Evolutionary conservation across 2,329 filamentous ascomycete species (phyloP), one percentile per base, ranked within the genome.

Genomic region (Acephala macrosclerotiorum): DNA sequence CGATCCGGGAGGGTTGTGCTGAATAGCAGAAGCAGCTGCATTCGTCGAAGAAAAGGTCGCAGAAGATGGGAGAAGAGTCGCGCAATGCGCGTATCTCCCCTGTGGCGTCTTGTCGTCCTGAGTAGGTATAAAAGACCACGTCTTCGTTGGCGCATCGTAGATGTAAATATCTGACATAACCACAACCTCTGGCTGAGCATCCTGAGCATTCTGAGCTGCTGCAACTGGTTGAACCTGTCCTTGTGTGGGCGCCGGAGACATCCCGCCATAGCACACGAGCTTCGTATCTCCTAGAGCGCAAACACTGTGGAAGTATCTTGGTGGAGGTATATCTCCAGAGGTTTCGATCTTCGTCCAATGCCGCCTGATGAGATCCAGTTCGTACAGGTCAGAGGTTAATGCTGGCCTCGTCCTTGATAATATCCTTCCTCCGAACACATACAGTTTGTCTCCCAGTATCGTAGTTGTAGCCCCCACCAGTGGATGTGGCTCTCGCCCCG

Each of bases 141-240:
- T 91, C 73, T 87, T 90, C 0, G 91, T 91, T 0, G 88, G 85
- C 1, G 96, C 92, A 77, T 99, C 95, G 78, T 93, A 98, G 36
- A 99, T 92, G 78, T 98, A 93, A 63, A 98, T 93, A 79, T 99
- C 96, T 7, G 95, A 97, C 94, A 99, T 97, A 64, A 98, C 96
- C 1, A 94, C 91, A 4, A 98, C 92, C 75, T 97, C 94, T 42
- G 93, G 89, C 72, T 94, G 91, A 62, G 88, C 82, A 68, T 94
- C 91, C 65, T 82, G 79, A 0, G 75, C 75, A 45, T 70, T 70
- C 66, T 83, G 81, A 12, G 83, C 81, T 3, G 80, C 73, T 18
- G 79, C 78, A 25, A 79, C 76, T 56, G 79, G 73, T 38, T 84
- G 78, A 53, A 84, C 81, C 63, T 81, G 80, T 49, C 72, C 78